These are phyloP conservation scores for Castanospermum australe DNA, from an alignment of 306 rosid species.

Conservation along the genomic window DNA sequence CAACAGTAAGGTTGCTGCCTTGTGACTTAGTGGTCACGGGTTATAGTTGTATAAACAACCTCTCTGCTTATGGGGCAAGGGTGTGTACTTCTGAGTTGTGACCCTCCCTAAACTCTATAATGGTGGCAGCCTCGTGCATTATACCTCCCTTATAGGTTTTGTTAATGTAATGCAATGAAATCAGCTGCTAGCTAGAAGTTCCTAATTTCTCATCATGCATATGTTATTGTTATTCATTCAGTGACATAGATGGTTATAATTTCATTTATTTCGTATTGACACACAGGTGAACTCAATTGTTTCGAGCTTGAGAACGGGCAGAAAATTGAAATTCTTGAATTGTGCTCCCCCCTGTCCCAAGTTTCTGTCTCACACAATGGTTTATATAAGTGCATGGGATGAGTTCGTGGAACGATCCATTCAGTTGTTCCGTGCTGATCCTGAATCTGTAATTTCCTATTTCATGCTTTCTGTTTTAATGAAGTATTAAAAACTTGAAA, in stretches of 20 bases:
- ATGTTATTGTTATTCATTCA: background rate
- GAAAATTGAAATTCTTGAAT: constrained; percentile 12
- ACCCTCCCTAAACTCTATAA: too few relatives aligned
- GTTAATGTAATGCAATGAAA: background rate
- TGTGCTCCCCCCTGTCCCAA: background rate
- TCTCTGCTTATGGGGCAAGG: too few relatives aligned
- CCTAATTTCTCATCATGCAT: background rate
- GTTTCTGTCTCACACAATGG: constrained; percentile 31
- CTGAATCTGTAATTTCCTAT: constrained; percentile 53
- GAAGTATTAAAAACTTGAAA: background rate
- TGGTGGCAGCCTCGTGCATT: too few relatives aligned
- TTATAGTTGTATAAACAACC: too few relatives aligned
- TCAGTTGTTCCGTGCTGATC: constrained; percentile 59
- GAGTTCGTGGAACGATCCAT: constrained; percentile 34
- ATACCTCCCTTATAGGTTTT: too few relatives aligned
- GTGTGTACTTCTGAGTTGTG: too few relatives aligned
- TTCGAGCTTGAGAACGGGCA: background rate
- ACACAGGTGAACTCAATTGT: background rate
- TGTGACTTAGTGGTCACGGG: too few relatives aligned
- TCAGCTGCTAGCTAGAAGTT: background rate
- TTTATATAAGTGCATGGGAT: constrained; percentile 34
- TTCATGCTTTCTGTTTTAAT: background rate
- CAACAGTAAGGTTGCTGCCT: too few relatives aligned
- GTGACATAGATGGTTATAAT: background rate
- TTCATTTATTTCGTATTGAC: background rate